phyloP scores from a whole-genome alignment of 1,284 basidiomycete species.

The Gomphus bonarii region DNA sequence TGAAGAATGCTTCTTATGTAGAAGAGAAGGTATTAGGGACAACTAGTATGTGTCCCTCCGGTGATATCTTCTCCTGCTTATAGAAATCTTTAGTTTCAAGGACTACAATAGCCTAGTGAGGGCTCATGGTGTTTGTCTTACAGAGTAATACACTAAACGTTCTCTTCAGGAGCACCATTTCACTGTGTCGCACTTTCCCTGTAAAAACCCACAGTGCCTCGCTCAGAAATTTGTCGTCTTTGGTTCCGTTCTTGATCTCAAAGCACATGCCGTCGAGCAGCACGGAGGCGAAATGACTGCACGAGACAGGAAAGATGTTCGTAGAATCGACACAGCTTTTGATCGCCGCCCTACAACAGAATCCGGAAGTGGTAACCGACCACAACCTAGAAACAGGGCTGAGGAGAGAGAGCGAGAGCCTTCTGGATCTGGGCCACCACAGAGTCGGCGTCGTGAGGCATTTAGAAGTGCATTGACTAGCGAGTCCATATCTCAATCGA shows the following conservation, averaged over 20 bases:
- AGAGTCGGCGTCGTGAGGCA: slow-evolving; percentile 40
- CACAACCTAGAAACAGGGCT: slow-evolving; percentile 21
- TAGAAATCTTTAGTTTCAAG: slow-evolving; percentile 46
- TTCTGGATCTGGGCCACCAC: slow-evolving; percentile 19
- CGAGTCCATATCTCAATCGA: neutral
- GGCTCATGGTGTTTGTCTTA: slow-evolving; percentile 10
- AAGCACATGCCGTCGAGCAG: slow-evolving; percentile 84
- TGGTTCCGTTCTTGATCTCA: slow-evolving; percentile 76
- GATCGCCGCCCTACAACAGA: slow-evolving; percentile 52
- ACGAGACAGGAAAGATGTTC: slow-evolving; percentile 68
- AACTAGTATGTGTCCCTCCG: slow-evolving; percentile 64
- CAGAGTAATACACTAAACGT: neutral
- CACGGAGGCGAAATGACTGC: slow-evolving; percentile 78
- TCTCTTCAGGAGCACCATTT: slow-evolving; percentile 57
- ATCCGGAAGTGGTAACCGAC: slow-evolving; percentile 30
- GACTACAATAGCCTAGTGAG: slow-evolving; percentile 67
- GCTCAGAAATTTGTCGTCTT: slow-evolving; percentile 95
- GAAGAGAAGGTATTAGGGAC: slow-evolving; percentile 65
- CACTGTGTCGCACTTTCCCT: slow-evolving; percentile 64
- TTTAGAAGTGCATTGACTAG: slow-evolving; percentile 55
- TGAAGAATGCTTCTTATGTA: slow-evolving; percentile 96
- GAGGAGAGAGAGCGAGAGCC: slow-evolving; percentile 37
- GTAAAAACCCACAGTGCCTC: slow-evolving; percentile 65
- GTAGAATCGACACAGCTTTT: slow-evolving; percentile 75
- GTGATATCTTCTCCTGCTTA: neutral